Percentiles rank a stretch among this genome's conserved stretches.
phyloP scores from a whole-genome alignment of 495 filamentous ascomycete species.

The Aspergillus nidulans region DNA sequence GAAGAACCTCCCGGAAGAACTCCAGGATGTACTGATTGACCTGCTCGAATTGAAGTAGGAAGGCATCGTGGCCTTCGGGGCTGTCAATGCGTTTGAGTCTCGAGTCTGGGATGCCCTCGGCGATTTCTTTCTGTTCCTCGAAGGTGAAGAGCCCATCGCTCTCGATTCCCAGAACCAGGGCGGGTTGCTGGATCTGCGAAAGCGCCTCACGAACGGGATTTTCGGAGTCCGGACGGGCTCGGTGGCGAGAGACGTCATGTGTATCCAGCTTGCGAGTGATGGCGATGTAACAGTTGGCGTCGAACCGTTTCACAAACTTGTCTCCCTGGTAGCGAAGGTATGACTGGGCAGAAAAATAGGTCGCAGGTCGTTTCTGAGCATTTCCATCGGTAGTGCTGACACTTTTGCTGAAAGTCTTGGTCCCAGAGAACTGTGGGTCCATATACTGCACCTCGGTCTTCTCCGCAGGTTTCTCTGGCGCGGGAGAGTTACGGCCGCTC shows the following conservation, averaged over 20 bases:
- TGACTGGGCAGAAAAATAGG: constrained; percentile 94
- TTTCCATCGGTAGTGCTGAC: constrained; percentile 20
- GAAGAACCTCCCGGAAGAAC: constrained; percentile 77
- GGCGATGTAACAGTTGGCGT: constrained; percentile 97
- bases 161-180: constrained; percentile 87
- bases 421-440: constrained; percentile 77
- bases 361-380: constrained; percentile 54
- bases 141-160: constrained; percentile 95
- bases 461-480: constrained; percentile 9
- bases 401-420: constrained; percentile 44
- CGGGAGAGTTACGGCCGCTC: constrained; percentile 33
- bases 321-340: constrained; percentile 97
- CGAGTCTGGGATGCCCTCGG: constrained; percentile 72
- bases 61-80: constrained; percentile 93
- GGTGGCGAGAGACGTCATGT: constrained; percentile 81
- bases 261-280: constrained; percentile 99
- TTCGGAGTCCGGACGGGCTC: constrained; percentile 40
- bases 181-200: constrained; percentile 78
- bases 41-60: constrained; percentile 94
- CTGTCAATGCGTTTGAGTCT: constrained; percentile 81
- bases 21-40: constrained; percentile 83
- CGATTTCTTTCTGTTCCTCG: constrained; percentile 89
- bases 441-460: constrained; percentile 42
- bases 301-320: constrained; percentile 96
- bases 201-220: constrained; percentile 66